Conservation (phyloP, 2,329 filamentous ascomycete species). For the Penicillium olsonii region DNA sequence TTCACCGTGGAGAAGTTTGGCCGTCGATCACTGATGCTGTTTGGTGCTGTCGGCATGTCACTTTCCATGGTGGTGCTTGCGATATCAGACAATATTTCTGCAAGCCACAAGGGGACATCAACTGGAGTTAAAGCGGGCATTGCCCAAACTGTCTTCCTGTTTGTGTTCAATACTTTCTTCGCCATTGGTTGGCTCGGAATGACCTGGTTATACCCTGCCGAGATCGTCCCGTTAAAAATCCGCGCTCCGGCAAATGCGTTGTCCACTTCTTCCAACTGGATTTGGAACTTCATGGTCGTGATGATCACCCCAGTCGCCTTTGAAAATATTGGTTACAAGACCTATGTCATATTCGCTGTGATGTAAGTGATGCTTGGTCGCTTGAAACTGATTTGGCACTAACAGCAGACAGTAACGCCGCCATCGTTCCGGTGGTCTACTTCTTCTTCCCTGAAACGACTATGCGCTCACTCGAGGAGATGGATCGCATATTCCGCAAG, state of each 20-base stretch:
- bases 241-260: slow-evolving; percentile 65
- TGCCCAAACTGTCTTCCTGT: slow-evolving; percentile 47
- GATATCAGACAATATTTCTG: slow-evolving; percentile 27
- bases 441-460: slow-evolving; percentile 65
- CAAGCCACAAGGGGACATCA: slow-evolving; percentile 2
- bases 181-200: slow-evolving; percentile 66
- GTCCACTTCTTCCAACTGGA: slow-evolving; percentile 63
- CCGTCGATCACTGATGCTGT: slow-evolving; percentile 68
- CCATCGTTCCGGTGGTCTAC: slow-evolving; percentile 59
- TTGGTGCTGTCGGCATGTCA: slow-evolving; percentile 64
- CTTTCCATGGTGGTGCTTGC: slow-evolving; percentile 57
- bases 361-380: slow-evolving; percentile 42
- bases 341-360: slow-evolving; percentile 59
- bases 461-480: slow-evolving; percentile 64
- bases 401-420: slow-evolving; percentile 46
- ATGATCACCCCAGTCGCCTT: slow-evolving; percentile 67
- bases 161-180: slow-evolving; percentile 69
- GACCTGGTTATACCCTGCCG: slow-evolving; percentile 57
- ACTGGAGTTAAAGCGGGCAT: slow-evolving; percentile 24
- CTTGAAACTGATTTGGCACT: slow-evolving; percentile 4
- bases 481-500: slow-evolving; percentile 67
- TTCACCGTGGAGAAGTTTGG: slow-evolving; percentile 52
- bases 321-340: slow-evolving; percentile 55
- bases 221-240: slow-evolving; percentile 57
- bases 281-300: slow-evolving; percentile 66